Base-by-base conservation (phyloP, 2,329 filamentous ascomycete genomes). In the Trichophyton verrucosum region DNA sequence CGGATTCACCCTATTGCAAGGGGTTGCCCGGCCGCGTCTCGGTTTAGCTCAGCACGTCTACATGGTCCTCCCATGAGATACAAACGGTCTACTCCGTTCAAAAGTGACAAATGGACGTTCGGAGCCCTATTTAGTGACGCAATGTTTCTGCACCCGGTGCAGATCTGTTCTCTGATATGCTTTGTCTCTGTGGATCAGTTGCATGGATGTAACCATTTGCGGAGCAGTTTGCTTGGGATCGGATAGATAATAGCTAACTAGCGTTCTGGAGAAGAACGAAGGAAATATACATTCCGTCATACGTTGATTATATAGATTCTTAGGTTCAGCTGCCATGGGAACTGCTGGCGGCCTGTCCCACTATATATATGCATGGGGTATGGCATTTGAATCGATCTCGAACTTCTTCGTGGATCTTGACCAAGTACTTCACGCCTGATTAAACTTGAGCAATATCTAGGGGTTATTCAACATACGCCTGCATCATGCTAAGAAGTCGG, bases 401-500 rank as follows among this genome's bases (percentile, higher is more conserved):
- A 47, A 47, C 44, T 8, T 24, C 7, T 47, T 6, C 44, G 6
- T 24, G 33, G 9, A 38, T 38, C 33, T 38, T 38, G 11, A 38
- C 9, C 33, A 38, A 38, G 3, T 47, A 20, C n/a, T 15, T 20
- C 7, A 24, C 3, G 15, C 27, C 27, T 30, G 6, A 30, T 7
- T 30, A 30, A 30, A 30, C 6, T 1, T 47, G 17, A 8, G 8
- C 2, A 11, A 24, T 11, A 11, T 47, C 24, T 22, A 11, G 20
- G 9, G 44, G 17, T 22, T 47, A 20, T 24, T 47, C 8, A 24
- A 20, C 17, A 22, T 20, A 20, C 9, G 22, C 9, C 17, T 60
- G 57, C 65, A 66, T 62, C 61, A 79, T 79, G 77, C 78, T 79
- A 70, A 74, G 74, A 64, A 77, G 76, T 65, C 74, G 77, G 77